A percentile compares a stretch with the other conserved stretches of the same genome.
phyloP scores from a whole-genome alignment of 140 eudicot species.

The Anethum foeniculum region DNA sequence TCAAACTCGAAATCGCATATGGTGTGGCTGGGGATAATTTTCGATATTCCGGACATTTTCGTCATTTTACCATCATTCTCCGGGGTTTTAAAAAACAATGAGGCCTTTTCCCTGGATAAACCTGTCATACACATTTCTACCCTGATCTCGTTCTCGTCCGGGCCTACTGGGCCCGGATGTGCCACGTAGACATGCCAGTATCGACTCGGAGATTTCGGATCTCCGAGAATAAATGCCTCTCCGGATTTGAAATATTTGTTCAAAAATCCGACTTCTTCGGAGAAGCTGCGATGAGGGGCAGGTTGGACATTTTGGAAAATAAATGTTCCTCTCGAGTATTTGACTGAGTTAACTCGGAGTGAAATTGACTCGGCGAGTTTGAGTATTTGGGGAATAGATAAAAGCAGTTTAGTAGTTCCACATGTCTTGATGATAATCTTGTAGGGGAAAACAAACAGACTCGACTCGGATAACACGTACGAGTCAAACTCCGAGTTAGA shows the following conservation, averaged over 20 bases:
- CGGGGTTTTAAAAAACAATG: conserved; percentile 27
- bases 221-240: conserved; percentile 26
- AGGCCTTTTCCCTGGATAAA: conserved; percentile 22
- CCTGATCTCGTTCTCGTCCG: background rate
- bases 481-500: conserved; percentile 41
- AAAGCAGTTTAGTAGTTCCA: conserved; percentile 36
- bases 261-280: conserved; percentile 31
- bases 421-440: conserved; percentile 36
- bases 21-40: conserved; percentile 23
- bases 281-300: conserved; percentile 40
- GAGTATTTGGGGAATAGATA: conserved; percentile 30
- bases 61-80: conserved; percentile 21
- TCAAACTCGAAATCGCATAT: conserved; percentile 42
- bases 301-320: conserved; percentile 30
- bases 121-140: conserved; percentile 48
- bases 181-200: conserved; percentile 39
- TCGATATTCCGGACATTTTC: conserved; percentile 24
- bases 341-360: conserved; percentile 25
- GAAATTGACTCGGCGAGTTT: conserved; percentile 27
- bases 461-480: conserved; percentile 44
- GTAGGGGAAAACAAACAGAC: conserved; percentile 31
- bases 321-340: conserved; percentile 41
- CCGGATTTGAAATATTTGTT: conserved; percentile 22
- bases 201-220: conserved; percentile 11
- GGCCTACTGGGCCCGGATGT: background rate